Percentiles rank a stretch among this genome's conserved stretches.
phyloP scores from a whole-genome alignment of 305 asterid genomes.

The Fraxinus albicans region DNA sequence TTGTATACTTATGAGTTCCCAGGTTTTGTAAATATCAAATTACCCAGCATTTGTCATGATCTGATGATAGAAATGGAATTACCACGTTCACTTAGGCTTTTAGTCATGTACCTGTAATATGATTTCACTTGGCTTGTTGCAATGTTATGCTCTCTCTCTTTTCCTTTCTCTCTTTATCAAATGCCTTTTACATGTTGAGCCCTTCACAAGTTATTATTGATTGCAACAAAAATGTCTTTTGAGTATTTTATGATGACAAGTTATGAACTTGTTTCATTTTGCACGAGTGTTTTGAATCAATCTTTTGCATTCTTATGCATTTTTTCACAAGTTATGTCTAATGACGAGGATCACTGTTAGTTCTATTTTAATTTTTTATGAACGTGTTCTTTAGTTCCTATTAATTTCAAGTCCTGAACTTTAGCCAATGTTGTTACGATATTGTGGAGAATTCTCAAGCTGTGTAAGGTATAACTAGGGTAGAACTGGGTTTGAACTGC shows the following conservation, averaged over 20 bases:
- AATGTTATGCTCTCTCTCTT: not conserved
- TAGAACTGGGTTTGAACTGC: not conserved
- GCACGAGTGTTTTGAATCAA: not conserved
- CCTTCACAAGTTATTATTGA: not conserved
- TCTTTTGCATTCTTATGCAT: not conserved
- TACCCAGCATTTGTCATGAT: not conserved
- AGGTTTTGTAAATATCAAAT: constrained; percentile 20
- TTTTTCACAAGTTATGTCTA: not conserved
- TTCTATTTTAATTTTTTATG: not conserved
- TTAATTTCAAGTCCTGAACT: not conserved
- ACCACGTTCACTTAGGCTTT: constrained; percentile 16
- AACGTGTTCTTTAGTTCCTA: not conserved
- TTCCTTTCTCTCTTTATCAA: not conserved
- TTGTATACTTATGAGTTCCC: constrained; percentile 17
- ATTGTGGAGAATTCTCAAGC: not conserved
- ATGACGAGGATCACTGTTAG: not conserved
- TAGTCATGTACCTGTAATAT: not conserved
- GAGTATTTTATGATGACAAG: not conserved
- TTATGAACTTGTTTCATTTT: not conserved
- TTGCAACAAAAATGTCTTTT: not conserved
- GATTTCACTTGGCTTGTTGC: not conserved
- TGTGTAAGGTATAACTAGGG: not conserved
- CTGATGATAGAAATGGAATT: constrained; percentile 13
- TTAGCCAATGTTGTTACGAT: not conserved
- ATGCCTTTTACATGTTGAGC: not conserved